These are phyloP conservation scores for Arthrobotrys musiformis DNA, from an alignment of 2,329 filamentous ascomycete species.

Conservation along the genomic window DNA sequence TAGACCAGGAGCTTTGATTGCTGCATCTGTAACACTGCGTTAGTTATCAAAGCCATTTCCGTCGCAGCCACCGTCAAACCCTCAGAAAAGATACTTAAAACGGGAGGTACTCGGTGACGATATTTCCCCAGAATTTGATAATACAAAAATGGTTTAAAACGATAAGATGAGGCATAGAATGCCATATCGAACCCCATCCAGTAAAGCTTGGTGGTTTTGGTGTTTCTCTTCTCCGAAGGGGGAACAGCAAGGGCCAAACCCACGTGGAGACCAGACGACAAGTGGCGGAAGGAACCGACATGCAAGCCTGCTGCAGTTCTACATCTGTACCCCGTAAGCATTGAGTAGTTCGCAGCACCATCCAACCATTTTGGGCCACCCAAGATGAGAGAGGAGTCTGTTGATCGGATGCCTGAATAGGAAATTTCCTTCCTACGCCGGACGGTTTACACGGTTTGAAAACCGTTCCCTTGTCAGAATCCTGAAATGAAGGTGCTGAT, in stretches of 20 bases:
- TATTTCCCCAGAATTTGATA: constrained; percentile 30
- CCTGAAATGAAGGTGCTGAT: constrained; percentile 12
- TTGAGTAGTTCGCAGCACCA: neutral
- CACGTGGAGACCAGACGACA: constrained; percentile 40
- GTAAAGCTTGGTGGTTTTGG: constrained; percentile 10
- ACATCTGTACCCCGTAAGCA: too few species aligned
- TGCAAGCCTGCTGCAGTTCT: constrained; percentile 29
- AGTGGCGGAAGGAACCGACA: constrained; percentile 25
- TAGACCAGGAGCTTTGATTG: constrained; percentile 5
- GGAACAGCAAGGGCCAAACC: constrained; percentile 36
- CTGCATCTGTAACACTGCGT: constrained; percentile 25
- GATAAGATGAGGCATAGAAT: constrained; percentile 19
- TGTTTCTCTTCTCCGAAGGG: constrained; percentile 3
- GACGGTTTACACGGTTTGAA: neutral
- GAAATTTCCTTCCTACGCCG: neutral
- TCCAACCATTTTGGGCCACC: neutral
- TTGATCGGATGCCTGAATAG: constrained; percentile 25
- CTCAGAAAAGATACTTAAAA: constrained; percentile 25
- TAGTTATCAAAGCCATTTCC: constrained; percentile 37
- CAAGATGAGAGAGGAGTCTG: neutral
- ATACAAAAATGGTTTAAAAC: constrained; percentile 6
- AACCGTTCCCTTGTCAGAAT: neutral
- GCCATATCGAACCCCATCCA: constrained; percentile 11
- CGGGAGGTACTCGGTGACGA: constrained; percentile 14
- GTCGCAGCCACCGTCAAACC: constrained; percentile 28